Evolutionary conservation across 108 stramenopile species (phyloP), one percentile per base, ranked within the genome.

Genomic region (Thalassiosira profunda): DNA sequence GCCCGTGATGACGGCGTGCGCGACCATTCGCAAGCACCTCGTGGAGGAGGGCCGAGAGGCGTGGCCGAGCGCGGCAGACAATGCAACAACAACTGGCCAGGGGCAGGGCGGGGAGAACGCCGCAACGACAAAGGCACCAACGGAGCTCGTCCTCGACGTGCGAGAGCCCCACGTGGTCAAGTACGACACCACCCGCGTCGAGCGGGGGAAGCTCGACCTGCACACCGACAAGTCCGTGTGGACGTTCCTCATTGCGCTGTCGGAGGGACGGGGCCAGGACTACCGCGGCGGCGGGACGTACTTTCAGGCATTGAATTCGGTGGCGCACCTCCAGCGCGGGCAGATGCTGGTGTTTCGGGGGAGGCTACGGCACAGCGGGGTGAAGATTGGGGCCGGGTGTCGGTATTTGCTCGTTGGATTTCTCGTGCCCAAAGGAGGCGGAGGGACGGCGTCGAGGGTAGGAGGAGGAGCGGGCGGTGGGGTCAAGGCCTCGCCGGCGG

Each of bases 161-260:
- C 80, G 90, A 36, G 90, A 91, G 64, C 90, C 90, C 11, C 90
- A 91, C 55, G 66, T 91, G 33, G 90, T 91, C 48, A 91, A 91
- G 53, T 91, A 88, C 54, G 90, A 91, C 61, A 53, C 75, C 4
- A 78, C 86, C 10, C 74, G 64, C 48, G 85, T 82, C 63, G 87
- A 88, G 62, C 74, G 90, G 1, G 87, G 86, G 58, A 91, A 91
- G 41, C 55, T 90, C 30, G 89, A 90, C 54, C 86, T 84, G 89
- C 89, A 90, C 71, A 90, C 89, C 12, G 89, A 90, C 72, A 90
- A 86, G 66, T 68, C 63, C 11, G 89, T 86, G 52, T 90, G 86
- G 86, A 87, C 89, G 15, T 90, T 90, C 76, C 53, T 90, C 43
- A 90, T 90, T 71, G 83, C 89, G 31, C 49, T 91, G 43, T 71